phyloP scores from a whole-genome alignment of 768 basidiomycete species.

The Amanita phalloides region DNA sequence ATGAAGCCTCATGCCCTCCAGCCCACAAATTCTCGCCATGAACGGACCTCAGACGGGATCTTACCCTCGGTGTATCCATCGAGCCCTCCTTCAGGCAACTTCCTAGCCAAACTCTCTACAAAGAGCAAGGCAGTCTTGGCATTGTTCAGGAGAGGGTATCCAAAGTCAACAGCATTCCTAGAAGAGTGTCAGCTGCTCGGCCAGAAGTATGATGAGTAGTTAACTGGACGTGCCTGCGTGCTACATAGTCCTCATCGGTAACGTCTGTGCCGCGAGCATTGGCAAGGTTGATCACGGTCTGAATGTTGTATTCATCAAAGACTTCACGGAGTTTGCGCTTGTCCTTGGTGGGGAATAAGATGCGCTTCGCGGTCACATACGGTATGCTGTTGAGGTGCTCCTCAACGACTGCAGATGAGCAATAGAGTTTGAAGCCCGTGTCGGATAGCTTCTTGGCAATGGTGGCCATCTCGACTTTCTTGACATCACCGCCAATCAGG shows the following conservation, averaged over 20 bases:
- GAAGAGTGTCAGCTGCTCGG: conserved; percentile 4
- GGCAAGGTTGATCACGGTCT: conserved; percentile 90
- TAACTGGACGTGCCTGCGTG: conserved; percentile 53
- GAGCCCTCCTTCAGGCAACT: conserved; percentile 74
- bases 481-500: conserved; percentile 84
- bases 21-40: conserved; percentile 88
- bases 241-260: conserved; percentile 93
- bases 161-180: conserved; percentile 94
- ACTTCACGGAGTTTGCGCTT: conserved; percentile 92
- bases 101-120: conserved; percentile 78
- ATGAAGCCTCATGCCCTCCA: conserved; percentile 36
- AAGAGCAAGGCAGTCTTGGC: conserved; percentile 82
- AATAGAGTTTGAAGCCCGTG: conserved; percentile 94
- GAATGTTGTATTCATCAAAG: conserved; percentile 90
- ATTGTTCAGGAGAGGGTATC: conserved; percentile 85
- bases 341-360: conserved; percentile 94
- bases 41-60: conserved; percentile 84
- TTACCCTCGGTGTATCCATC: conserved; percentile 75
- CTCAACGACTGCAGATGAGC: conserved; percentile 72
- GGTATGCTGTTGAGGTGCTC: conserved; percentile 70
- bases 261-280: conserved; percentile 64
- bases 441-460: conserved; percentile 74
- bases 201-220: neutral
- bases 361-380: conserved; percentile 74
- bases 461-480: conserved; percentile 74